Evolutionary conservation across 78 protist genomes (phyloP).

Genomic region (Tieghemostelium lacteum): DNA sequence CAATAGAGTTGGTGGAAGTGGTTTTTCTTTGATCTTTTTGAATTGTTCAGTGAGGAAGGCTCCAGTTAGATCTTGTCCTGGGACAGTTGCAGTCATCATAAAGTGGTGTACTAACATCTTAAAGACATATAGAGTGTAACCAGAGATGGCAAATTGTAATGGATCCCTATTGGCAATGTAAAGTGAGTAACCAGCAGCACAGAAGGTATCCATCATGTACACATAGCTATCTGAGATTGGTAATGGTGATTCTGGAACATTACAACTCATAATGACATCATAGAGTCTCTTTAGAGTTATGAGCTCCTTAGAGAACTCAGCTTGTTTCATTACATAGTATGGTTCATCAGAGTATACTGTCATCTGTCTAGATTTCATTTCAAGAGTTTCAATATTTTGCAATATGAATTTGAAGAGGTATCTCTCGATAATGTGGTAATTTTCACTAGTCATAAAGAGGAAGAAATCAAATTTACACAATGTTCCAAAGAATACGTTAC

Average conservation of each 20-base stretch:
- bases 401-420: slow-evolving; percentile 41
- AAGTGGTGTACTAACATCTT: background rate
- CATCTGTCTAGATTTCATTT: slow-evolving; percentile 16
- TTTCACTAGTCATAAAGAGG: slow-evolving; percentile 18
- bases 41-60: background rate
- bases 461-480: slow-evolving; percentile 55
- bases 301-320: slow-evolving; percentile 61
- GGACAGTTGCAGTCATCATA: background rate
- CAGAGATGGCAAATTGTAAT: background rate
- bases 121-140: slow-evolving; percentile 17
- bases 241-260: slow-evolving; percentile 6
- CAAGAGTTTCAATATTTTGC: slow-evolving; percentile 52
- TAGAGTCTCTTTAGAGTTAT: slow-evolving; percentile 17
- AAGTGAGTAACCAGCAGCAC: slow-evolving; percentile 20
- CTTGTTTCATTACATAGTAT: slow-evolving; percentile 41
- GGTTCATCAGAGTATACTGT: slow-evolving; percentile 17
- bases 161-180: slow-evolving; percentile 37
- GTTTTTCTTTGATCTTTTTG: background rate
- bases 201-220: slow-evolving; percentile 56
- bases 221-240: slow-evolving; percentile 14
- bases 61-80: background rate
- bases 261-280: slow-evolving; percentile 21
- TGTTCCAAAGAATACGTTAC: background rate
- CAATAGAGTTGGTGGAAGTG: background rate
- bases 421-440: slow-evolving; percentile 7